A percentile compares a stretch with the other conserved stretches of the same genome.
Conservation (phyloP, 495 filamentous ascomycete species). For the Immersiella caudata region DNA sequence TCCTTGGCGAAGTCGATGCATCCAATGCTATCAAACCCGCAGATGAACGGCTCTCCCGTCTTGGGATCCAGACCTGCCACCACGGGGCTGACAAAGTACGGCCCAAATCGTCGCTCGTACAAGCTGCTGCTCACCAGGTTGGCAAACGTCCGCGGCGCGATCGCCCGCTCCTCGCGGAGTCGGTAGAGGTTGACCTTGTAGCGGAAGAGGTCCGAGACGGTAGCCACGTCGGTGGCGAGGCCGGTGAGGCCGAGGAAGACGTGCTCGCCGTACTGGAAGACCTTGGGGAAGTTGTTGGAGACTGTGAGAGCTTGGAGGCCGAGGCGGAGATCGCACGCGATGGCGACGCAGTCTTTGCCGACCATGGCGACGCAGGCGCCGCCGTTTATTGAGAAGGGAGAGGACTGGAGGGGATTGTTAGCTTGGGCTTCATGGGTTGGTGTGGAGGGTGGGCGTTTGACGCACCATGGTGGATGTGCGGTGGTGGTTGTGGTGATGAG, state of each 20-base stretch:
- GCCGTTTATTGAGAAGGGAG: constrained; percentile 92
- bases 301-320: constrained; percentile 95
- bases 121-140: constrained; percentile 88
- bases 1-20: constrained; percentile 99
- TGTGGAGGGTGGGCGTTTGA: neutral
- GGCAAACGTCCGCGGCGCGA: constrained; percentile 90
- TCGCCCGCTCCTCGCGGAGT: constrained; percentile 93
- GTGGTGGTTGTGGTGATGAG: neutral
- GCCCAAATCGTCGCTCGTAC: constrained; percentile 95
- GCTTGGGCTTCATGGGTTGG: neutral
- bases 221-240: constrained; percentile 91
- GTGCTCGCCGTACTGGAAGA: constrained; percentile 89
- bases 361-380: constrained; percentile 98
- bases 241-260: constrained; percentile 97
- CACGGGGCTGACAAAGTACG: constrained; percentile 93
- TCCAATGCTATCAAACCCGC: constrained; percentile 98
- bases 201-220: constrained; percentile 95
- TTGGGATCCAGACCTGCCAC: constrained; percentile 92
- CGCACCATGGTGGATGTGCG: constrained; percentile 36
- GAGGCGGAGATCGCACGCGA: constrained; percentile 97
- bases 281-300: constrained; percentile 99
- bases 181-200: constrained; percentile 99
- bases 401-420: constrained; percentile 55
- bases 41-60: constrained; percentile 92
- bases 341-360: constrained; percentile 98